Base-by-base conservation (phyloP, 1,139 yeast species). In the Magnusiomyces ingens region DNA sequence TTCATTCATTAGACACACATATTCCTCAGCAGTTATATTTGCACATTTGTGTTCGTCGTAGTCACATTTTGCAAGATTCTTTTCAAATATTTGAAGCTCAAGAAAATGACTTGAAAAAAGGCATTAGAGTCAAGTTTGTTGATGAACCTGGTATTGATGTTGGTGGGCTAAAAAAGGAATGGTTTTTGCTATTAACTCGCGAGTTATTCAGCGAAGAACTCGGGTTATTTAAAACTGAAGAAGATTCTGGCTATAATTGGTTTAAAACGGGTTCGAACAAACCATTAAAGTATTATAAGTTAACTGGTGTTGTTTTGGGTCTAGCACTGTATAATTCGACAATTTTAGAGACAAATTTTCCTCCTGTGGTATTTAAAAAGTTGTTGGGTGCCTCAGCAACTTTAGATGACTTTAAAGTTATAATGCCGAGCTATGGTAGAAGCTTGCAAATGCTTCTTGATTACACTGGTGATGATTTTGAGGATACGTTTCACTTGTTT, bases 101-200 rank as follows among this genome's bases (percentile, higher is more conserved):
- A 61, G 80, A 78, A 47, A 68, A 70, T 12, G 89, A 87, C 61
- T 73, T 91, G 57, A 83, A 85, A 63, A 91, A 90, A 65, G 79
- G 89, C 2, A 69, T 91, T 32, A 76, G 81, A 58, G 85, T 93
- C 12, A 91, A 86, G 62, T 93, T 93, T 67, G 68, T 84, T 2
- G 83, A 83, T 53, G 98, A 93, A 64, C 94, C 93, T 0, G 98
- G 98, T 0, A 77, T 91, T 21, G 99, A 93, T 71, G 97, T 90
- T 0, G 99, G 98, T 1, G 99, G 99, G 0, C 74, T 91, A 57
- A 80, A 84, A 60, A 91, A 90, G 65, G 98, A 93, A 64, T 93
- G 98, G 98, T 91, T 93, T 67, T 72, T 82, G 50, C 68, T 90
- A 36, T 71, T 93, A 45, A 82, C 87, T 1, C 78, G 80, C 55